Evolutionary conservation across 352 stramenopile genomes (phyloP), one percentile per base, ranked within the genome.

Genomic region (Phytophthora constricta): DNA sequence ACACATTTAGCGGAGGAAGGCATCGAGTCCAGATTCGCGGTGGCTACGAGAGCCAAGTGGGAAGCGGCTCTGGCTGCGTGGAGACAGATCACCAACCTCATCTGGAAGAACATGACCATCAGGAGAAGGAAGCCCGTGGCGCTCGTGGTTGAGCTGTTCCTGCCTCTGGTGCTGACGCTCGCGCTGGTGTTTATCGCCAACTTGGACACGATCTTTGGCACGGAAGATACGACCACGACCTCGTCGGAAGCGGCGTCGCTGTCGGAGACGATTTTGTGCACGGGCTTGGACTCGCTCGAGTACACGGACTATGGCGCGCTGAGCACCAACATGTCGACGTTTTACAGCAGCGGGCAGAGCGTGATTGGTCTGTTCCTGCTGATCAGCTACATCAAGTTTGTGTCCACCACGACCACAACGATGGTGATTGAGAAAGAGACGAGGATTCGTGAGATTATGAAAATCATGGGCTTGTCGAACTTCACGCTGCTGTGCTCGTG

Each of bases 381-480:
- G 13, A 70, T 89, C 47, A 85, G 76, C 33, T 87, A 83, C 49
- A 79, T 86, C 54, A 84, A 85, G 43, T 88, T 89, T 54, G 82
- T 93, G 33, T 90, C 86, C 5, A 82, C 77, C 11, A 89, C 78
- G 14, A 88, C 82, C 0, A 83, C 86, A 0, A 68, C 73, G 9
- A 90, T 95, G 75, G 84, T 95, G 27, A 80, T 87, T 33, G 87
- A 95, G 43, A 95, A 95, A 52, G 87, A 93, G 64, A 87, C 81
- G 43, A 72, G 78, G 41, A 86, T 95, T 33, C 84, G 86, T 31
- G 84, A 93, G 57, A 75, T 93, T 45, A 92, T 96, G 82, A 90
- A 89, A 71, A 93, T 92, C 59, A 93, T 93, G 85, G 87, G 89
- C 1, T 64, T 94, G 1, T 84, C 75, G 7, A 86, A 90, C 55